Evolutionary conservation across 495 filamentous ascomycete species (phyloP).

Genomic region (Hypoxylon intermedium): DNA sequence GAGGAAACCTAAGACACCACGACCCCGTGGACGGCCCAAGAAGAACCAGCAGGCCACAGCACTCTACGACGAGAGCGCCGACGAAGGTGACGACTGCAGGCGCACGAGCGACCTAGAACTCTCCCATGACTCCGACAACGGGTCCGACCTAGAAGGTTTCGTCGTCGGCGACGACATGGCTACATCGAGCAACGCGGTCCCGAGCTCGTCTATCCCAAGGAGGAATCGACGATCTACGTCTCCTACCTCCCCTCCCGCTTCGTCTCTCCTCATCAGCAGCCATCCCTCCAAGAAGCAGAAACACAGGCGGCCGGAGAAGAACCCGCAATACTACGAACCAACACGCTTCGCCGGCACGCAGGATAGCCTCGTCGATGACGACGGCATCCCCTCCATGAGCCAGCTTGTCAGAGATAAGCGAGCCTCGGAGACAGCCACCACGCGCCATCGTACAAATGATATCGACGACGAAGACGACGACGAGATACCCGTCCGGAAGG

Average conservation of each 20-base stretch:
- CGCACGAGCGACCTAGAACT: constrained; percentile 56
- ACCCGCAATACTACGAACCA: constrained; percentile 44
- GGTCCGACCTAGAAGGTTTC: constrained; percentile 54
- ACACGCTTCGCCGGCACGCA: constrained; percentile 43
- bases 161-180: constrained; percentile 53
- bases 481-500: constrained; percentile 2
- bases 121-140: constrained; percentile 55
- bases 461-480: constrained; percentile 14
- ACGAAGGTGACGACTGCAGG: constrained; percentile 56
- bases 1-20: constrained; percentile 18
- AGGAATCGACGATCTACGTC: constrained; percentile 38
- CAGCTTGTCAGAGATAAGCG: constrained; percentile 36
- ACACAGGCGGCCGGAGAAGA: constrained; percentile 12
- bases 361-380: constrained; percentile 46
- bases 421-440: constrained; percentile 2
- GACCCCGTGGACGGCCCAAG: constrained; percentile 20
- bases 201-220: constrained; percentile 29
- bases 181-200: constrained; percentile 45
- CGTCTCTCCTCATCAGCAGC: constrained; percentile 6
- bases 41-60: constrained; percentile 10
- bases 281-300: background rate
- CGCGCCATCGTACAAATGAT: background rate
- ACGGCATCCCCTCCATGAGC: constrained; percentile 48
- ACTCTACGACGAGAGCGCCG: constrained; percentile 48
- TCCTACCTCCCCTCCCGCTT: constrained; percentile 38